These are phyloP conservation scores for Wolfiporia cocos DNA, from an alignment of 1,284 basidiomycete species.

Conservation along the genomic window DNA sequence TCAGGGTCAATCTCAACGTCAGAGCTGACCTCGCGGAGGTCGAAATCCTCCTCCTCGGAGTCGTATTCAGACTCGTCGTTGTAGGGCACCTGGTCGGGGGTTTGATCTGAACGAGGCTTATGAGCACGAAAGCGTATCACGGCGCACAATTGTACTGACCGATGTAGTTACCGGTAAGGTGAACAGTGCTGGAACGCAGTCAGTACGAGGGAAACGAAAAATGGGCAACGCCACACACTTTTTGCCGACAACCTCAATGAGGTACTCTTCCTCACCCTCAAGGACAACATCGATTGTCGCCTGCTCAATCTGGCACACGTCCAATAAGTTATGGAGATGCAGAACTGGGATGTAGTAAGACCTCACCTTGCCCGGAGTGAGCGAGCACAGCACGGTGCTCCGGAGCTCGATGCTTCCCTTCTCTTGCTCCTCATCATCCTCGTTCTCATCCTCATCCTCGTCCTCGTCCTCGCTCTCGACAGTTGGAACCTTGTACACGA, in stretches of 20 bases:
- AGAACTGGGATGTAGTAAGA: too few species aligned
- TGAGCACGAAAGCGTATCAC: too few species aligned
- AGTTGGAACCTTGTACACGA: conserved; percentile 52
- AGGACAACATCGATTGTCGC: conserved; percentile 72
- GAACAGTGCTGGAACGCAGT: conserved; percentile 53
- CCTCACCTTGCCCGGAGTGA: conserved; percentile 69
- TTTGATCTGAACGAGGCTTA: conserved; percentile 41
- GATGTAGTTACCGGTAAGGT: conserved; percentile 90
- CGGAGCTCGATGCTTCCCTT: conserved; percentile 14
- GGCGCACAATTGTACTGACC: too few species aligned
- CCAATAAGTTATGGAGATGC: too few species aligned
- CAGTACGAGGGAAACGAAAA: conserved; percentile 6
- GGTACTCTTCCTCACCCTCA: conserved; percentile 61
- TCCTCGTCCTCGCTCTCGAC: conserved; percentile 46
- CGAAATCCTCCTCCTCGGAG: conserved; percentile 41
- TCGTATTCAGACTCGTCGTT: conserved; percentile 37
- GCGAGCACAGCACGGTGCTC: conserved; percentile 56
- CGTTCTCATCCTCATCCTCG: conserved; percentile 39
- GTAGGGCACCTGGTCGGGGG: conserved; percentile 43
- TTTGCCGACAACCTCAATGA: conserved; percentile 77
- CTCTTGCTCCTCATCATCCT: conserved; percentile 29
- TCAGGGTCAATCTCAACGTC: conserved; percentile 65
- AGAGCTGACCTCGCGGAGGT: conserved; percentile 68
- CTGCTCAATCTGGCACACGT: conserved; percentile 89
- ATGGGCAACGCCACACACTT: conserved; percentile 49